These are phyloP conservation scores for Cordyceps fumosorosea DNA, from an alignment of 2,329 filamentous ascomycete genomes.

Conservation along the genomic window DNA sequence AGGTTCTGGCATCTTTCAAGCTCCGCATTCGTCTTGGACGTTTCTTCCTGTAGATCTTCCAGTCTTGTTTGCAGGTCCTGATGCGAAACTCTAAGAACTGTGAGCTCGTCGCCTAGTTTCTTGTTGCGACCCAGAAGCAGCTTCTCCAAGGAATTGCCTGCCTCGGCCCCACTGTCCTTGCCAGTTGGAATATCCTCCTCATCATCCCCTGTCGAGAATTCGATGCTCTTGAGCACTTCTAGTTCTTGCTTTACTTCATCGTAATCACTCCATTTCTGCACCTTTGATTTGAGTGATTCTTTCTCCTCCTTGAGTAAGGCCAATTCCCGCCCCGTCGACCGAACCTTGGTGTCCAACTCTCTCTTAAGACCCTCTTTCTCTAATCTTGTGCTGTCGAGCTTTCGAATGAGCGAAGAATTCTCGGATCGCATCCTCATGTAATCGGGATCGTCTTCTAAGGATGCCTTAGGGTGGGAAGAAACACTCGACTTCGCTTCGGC, in stretches of 20 bases:
- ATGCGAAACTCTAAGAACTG: slow-evolving; percentile 85
- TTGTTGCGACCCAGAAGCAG: slow-evolving; percentile 90
- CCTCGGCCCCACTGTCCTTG: slow-evolving; percentile 32
- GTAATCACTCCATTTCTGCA: slow-evolving; percentile 88
- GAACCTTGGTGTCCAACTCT: slow-evolving; percentile 66
- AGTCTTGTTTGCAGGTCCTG: slow-evolving; percentile 81
- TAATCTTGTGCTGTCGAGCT: slow-evolving; percentile 74
- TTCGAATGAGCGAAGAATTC: slow-evolving; percentile 85
- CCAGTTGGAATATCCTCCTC: slow-evolving; percentile 58
- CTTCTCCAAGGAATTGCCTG: slow-evolving; percentile 81
- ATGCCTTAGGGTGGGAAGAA: slow-evolving; percentile 51
- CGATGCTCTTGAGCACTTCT: slow-evolving; percentile 94
- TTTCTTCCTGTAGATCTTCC: slow-evolving; percentile 73
- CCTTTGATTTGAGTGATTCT: slow-evolving; percentile 70
- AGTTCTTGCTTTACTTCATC: slow-evolving; percentile 94
- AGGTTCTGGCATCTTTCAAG: slow-evolving; percentile 78
- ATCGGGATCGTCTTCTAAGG: slow-evolving; percentile 80
- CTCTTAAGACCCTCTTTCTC: slow-evolving; percentile 79
- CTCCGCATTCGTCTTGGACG: slow-evolving; percentile 76
- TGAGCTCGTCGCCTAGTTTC: slow-evolving; percentile 90
- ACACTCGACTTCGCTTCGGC: slow-evolving; percentile 74
- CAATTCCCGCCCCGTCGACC: slow-evolving; percentile 73
- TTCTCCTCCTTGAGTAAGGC: slow-evolving; percentile 70
- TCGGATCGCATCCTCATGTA: slow-evolving; percentile 87
- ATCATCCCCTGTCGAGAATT: slow-evolving; percentile 87